Evolutionary conservation across 176 grass and related monocot genomes (phyloP).

Genomic region (Musa itinerans): DNA sequence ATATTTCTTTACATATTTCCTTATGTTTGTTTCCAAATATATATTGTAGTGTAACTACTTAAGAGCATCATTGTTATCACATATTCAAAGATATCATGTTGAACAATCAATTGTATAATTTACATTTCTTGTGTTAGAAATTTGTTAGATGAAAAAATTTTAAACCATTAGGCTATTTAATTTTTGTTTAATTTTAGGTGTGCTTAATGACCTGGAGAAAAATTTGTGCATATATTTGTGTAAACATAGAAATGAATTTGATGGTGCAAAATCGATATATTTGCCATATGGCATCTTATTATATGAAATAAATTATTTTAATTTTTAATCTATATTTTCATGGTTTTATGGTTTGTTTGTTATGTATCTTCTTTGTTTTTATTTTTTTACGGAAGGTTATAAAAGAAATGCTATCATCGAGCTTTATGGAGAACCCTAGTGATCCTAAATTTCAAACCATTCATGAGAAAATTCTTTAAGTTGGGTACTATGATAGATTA

Average conservation of each 20-base stretch:
- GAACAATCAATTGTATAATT: background rate
- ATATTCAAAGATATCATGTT: background rate
- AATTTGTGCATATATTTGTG: slow-evolving; percentile 57
- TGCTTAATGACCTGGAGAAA: slow-evolving; percentile 74
- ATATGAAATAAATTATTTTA: background rate
- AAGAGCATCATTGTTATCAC: background rate
- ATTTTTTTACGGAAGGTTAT: slow-evolving; percentile 43
- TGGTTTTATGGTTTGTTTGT: background rate
- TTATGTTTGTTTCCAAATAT: background rate
- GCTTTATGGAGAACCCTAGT: slow-evolving; percentile 25
- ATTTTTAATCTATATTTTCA: background rate
- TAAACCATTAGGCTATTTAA: background rate
- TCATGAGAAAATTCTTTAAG: slow-evolving; percentile 80
- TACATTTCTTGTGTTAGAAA: background rate
- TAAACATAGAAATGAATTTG: slow-evolving; percentile 64
- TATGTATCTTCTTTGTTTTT: background rate
- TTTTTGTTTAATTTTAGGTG: slow-evolving; percentile 18
- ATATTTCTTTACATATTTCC: slow-evolving; percentile 13
- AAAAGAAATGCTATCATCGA: slow-evolving; percentile 46
- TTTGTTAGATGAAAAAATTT: background rate
- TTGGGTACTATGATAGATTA: slow-evolving; percentile 12
- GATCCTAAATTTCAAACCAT: slow-evolving; percentile 52
- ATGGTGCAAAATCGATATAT: slow-evolving; percentile 46
- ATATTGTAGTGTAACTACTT: background rate
- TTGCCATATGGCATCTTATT: slow-evolving; percentile 8